Base-by-base conservation (phyloP, 2,329 filamentous ascomycete species). In the Trichoderma sp. region DNA sequence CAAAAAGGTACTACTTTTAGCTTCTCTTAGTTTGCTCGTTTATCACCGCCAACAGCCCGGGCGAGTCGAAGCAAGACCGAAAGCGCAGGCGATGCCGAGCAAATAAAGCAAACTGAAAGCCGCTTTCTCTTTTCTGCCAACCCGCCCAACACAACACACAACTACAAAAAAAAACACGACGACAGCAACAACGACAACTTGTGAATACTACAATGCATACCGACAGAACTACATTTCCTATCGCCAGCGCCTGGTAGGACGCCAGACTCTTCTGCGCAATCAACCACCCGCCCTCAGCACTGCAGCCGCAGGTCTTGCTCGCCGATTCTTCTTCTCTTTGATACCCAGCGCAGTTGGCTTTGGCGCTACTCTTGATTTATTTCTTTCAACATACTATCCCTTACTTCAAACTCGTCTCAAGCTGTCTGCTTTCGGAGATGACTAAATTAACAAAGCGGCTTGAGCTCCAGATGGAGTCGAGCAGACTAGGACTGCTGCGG, bases 191-290 rank as follows among this genome's bases (percentile, higher is more conserved):
- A 43, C 40, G 19, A 43, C 16, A n/a, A 19, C 24, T 19, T 55
- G 62, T 67, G 64, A 67, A 67, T 59, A 59, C 64, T 67, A 59
- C 64, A 56, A 67, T 67, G 64, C 55, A 40, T 67, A 52, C 64
- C 55, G 29, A 67, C 64, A 67, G 21, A 55, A 37, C 55, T 40
- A 67, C 55, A 55, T 56, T 67, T 67, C 64, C 64, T 57, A 67
- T 67, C 64, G 55, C 64, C 55, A n/a, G 64, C 64, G 53, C 55
- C 55, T 67, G 53, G 64, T 67, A 67, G 64, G 64, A 67, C 43
- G 43, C 49, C 49, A 55, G 64, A 59, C 24, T 52, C 55, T 58
- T 67, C 29, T 57, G 64, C 53, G 64, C 64, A 52, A 52, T 67
- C 64, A 35, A n/a, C 29, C 16, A 40, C 59, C 64, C 55, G 53